Base-by-base conservation (phyloP, 148 eudicot species). In the Cornus controversa region DNA sequence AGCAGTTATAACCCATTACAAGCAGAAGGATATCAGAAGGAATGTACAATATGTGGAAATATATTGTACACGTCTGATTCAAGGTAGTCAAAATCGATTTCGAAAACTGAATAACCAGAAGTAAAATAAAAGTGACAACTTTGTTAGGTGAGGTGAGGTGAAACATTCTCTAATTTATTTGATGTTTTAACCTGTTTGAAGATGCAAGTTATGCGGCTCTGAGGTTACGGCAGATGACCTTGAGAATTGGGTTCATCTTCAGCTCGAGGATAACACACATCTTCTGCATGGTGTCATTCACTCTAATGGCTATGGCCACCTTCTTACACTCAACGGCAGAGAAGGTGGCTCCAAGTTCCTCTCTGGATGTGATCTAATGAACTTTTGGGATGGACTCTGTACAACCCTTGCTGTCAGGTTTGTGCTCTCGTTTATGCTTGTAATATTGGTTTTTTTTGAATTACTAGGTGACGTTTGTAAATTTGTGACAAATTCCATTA, bases 381-480 rank as follows among this genome's bases (percentile, higher is more conserved):
- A 71, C n/a, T 53, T 71, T 14, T 71, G 74, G 74, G 74, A 71
- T 57, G 53, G 74, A 18, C 36, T 71, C 5, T 71, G 74, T 27
- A 28, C 27, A 47, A 28, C 37, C 62, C 63, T 71, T 53, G 64
- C 36, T 10, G 74, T 71, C 74, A 71, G 63, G 74, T 71, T 70
- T 11, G 73, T 34, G 62, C 22, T 50, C 57, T 50, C 18, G 8
- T 4, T 40, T 40, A 40, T 40, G 45, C 45, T 40, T 40, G 45
- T 40, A 6, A 9, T 6, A 9, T 26, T 74, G 78, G 25, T 25
- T 54, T 68, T 68, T n/a, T 0, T 26, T 72, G 22, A 54, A 54
- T 54, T 40, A 40, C 45, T 40, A 4, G 10, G 45, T 4, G 45
- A 40, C 45, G 6, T 40, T 4, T 40, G 8, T 6, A 40, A 40